A percentile compares a stretch with the other conserved stretches of the same genome.
Evolutionary conservation across 257 asterid genomes (phyloP).

Genomic region (Marsdenia floribunda): DNA sequence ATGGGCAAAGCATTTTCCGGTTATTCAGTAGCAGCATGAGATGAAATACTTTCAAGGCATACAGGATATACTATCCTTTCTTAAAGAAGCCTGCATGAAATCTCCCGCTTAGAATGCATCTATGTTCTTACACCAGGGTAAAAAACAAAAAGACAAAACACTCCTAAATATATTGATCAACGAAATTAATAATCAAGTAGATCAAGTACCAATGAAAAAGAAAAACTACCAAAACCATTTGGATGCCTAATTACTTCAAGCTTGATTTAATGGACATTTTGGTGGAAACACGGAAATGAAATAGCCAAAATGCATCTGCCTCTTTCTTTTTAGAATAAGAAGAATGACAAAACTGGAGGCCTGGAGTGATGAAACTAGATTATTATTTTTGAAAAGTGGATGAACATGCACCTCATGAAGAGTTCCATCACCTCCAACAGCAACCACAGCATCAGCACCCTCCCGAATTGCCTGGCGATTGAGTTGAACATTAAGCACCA

Average conservation of each 20-base stretch:
- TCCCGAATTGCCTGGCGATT: conserved; percentile 77
- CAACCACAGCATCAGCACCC: conserved; percentile 90
- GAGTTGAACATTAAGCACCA: conserved; percentile 18
- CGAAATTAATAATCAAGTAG: neutral
- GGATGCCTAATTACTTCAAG: neutral
- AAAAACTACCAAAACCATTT: neutral
- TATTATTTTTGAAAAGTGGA: conserved; percentile 7
- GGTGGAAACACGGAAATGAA: neutral
- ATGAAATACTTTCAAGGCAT: neutral
- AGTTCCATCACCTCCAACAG: conserved; percentile 98
- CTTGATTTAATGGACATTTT: neutral
- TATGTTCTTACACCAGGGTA: neutral
- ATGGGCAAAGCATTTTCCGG: neutral
- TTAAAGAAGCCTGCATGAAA: neutral
- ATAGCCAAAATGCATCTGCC: neutral
- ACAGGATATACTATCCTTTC: neutral
- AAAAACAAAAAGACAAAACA: neutral
- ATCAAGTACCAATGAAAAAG: neutral
- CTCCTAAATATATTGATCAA: neutral
- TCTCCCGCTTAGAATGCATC: neutral
- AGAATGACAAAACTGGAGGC: neutral
- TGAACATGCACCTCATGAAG: conserved; percentile 68
- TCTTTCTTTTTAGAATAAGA: neutral
- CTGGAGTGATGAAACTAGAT: neutral
- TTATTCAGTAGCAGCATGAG: neutral